Evolutionary conservation across 805 yeast genomes (phyloP).

Genomic region (Soucietia sequanensis): DNA sequence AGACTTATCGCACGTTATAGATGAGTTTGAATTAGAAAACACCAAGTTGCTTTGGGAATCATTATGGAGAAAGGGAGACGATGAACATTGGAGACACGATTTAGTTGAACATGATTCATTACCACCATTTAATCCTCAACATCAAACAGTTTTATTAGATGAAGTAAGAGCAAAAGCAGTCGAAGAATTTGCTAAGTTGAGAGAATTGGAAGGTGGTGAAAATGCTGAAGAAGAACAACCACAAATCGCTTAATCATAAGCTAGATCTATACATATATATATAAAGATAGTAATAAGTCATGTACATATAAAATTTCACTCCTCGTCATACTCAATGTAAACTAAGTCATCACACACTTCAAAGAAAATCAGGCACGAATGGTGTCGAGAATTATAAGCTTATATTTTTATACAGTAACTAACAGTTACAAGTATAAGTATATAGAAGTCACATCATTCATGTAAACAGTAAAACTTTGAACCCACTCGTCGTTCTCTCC

Average conservation of each 20-base stretch:
- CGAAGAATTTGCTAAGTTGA: slow-evolving; percentile 28
- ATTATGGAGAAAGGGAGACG: slow-evolving; percentile 84
- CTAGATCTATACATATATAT: neutral
- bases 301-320: too few species aligned
- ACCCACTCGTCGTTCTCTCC: too few species aligned
- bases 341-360: too few species aligned
- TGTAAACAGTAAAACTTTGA: too few species aligned
- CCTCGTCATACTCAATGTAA: too few species aligned
- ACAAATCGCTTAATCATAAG: slow-evolving; percentile 1
- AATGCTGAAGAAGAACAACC: slow-evolving; percentile 3
- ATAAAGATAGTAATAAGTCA: neutral
- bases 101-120: slow-evolving; percentile 61
- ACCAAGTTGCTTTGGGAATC: slow-evolving; percentile 78
- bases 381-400: too few species aligned
- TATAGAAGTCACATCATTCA: too few species aligned
- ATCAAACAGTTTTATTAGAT: slow-evolving; percentile 64
- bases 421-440: too few species aligned
- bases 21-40: slow-evolving; percentile 50
- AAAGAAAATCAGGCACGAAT: too few species aligned
- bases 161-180: slow-evolving; percentile 48
- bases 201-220: slow-evolving; percentile 13
- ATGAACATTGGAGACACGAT: slow-evolving; percentile 62
- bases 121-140: slow-evolving; percentile 59
- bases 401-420: too few species aligned
- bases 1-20: slow-evolving; percentile 70